phyloP scores from a whole-genome alignment of 495 filamentous ascomycete species.

The Staphylotrichum longicolle region DNA sequence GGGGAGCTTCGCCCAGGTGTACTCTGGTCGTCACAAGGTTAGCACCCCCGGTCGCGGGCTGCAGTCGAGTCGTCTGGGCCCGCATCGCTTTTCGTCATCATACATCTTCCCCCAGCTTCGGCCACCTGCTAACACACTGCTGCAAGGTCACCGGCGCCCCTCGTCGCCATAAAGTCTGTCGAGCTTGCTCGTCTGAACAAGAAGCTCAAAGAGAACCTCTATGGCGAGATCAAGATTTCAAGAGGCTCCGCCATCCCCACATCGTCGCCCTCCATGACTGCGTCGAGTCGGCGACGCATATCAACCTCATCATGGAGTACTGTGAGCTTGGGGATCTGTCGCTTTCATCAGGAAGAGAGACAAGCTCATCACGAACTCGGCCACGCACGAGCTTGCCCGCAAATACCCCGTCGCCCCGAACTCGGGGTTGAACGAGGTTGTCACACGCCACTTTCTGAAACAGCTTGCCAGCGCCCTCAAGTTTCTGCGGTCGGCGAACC shows the following conservation, averaged over 20 bases:
- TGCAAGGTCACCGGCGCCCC: slow-evolving; percentile 66
- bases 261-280: slow-evolving; percentile 95
- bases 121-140: slow-evolving; percentile 45
- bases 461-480: slow-evolving; percentile 90
- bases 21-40: slow-evolving; percentile 80
- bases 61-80: background rate
- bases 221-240: slow-evolving; percentile 92
- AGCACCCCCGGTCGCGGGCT: slow-evolving; percentile 30
- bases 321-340: slow-evolving; percentile 93
- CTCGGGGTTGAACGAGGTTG: slow-evolving; percentile 87
- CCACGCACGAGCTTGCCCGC: slow-evolving; percentile 77
- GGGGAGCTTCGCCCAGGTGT: slow-evolving; percentile 95
- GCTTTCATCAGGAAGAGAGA: slow-evolving; percentile 93
- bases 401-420: slow-evolving; percentile 82
- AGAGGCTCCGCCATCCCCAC: slow-evolving; percentile 88
- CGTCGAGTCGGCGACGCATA: slow-evolving; percentile 78
- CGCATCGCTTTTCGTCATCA: background rate
- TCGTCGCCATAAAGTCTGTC: slow-evolving; percentile 95
- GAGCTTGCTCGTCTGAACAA: slow-evolving; percentile 83
- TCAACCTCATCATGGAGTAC: slow-evolving; percentile 98
- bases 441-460: slow-evolving; percentile 92
- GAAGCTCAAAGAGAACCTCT: slow-evolving; percentile 94
- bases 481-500: slow-evolving; percentile 78
- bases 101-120: background rate
- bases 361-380: slow-evolving; percentile 67